Conservation (phyloP, 148 eudicot genomes). For the Diospyros lotus region DNA sequence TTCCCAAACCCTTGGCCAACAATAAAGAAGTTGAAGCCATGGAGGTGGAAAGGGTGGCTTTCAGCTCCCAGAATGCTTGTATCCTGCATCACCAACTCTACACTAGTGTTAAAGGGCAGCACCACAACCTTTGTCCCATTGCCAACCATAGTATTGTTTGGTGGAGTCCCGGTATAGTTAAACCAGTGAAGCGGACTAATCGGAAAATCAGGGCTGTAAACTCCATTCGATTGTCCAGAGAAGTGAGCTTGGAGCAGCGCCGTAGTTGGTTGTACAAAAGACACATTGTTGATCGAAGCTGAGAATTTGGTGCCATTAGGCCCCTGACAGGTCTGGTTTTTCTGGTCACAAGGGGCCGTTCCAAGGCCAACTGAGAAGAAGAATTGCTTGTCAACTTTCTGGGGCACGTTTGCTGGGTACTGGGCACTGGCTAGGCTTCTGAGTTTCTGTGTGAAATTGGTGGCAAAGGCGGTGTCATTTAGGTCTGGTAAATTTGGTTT, state of each 20-base stretch:
- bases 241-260: constrained; percentile 13
- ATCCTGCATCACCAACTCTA: constrained; percentile 14
- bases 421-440: constrained; percentile 6
- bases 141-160: constrained; percentile 16
- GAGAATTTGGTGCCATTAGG: constrained; percentile 6
- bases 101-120: constrained; percentile 14
- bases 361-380: constrained; percentile 16
- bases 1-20: constrained; percentile 23
- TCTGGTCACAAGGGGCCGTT: constrained; percentile 14
- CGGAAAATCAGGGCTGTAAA: constrained; percentile 5
- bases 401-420: constrained; percentile 13
- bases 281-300: constrained; percentile 5
- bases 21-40: not conserved
- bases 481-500: constrained; percentile 16
- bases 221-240: constrained; percentile 6
- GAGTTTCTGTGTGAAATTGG: constrained; percentile 1
- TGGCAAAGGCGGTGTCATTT: constrained; percentile 5
- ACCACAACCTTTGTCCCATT: constrained; percentile 13
- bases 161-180: constrained; percentile 15
- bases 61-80: constrained; percentile 16
- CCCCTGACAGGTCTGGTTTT: not conserved
- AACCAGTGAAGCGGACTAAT: constrained; percentile 5
- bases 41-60: constrained; percentile 23
- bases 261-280: constrained; percentile 4
- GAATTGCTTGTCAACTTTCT: constrained; percentile 7